These are phyloP conservation scores for Coemansia sp. DNA, from an alignment of 192 early-diverging fungal genomes.

Conservation along the genomic window DNA sequence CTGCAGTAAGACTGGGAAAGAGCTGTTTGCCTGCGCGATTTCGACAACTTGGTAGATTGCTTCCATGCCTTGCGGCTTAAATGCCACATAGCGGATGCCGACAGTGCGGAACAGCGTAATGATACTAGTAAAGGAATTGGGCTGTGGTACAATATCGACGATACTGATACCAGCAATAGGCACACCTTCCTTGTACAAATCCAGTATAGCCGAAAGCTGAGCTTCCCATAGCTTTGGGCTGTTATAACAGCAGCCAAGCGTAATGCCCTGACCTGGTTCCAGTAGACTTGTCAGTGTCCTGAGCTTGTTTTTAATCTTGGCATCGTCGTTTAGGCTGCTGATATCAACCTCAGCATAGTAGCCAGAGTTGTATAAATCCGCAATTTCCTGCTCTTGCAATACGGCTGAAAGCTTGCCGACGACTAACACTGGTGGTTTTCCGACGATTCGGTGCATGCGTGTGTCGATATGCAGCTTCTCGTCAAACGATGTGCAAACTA, in stretches of 20 bases:
- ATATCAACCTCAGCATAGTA: slow-evolving; percentile 90
- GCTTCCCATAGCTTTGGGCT: slow-evolving; percentile 80
- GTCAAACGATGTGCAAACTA: slow-evolving; percentile 60
- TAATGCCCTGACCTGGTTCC: slow-evolving; percentile 82
- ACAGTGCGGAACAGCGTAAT: slow-evolving; percentile 69
- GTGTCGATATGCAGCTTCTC: slow-evolving; percentile 82
- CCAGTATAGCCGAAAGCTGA: slow-evolving; percentile 78
- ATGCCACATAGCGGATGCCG: slow-evolving; percentile 75
- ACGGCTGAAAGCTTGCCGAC: slow-evolving; percentile 93
- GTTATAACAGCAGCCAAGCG: slow-evolving; percentile 85
- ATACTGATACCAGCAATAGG: slow-evolving; percentile 91
- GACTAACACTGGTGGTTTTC: slow-evolving; percentile 89
- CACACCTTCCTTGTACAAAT: slow-evolving; percentile 80
- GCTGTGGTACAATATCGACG: slow-evolving; percentile 92
- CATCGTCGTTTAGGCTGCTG: slow-evolving; percentile 83
- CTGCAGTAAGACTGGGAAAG: slow-evolving; percentile 87
- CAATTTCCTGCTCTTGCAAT: slow-evolving; percentile 71
- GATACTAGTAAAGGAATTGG: slow-evolving; percentile 79
- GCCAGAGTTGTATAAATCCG: slow-evolving; percentile 84
- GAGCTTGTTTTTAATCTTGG: slow-evolving; percentile 66
- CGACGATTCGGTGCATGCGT: slow-evolving; percentile 76
- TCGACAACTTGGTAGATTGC: slow-evolving; percentile 79
- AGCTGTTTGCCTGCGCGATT: slow-evolving; percentile 78
- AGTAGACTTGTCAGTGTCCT: slow-evolving; percentile 68
- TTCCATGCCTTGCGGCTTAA: slow-evolving; percentile 81